Evolutionary conservation across 257 asterid genomes (phyloP).

Genomic region (Catharanthus roseus): DNA sequence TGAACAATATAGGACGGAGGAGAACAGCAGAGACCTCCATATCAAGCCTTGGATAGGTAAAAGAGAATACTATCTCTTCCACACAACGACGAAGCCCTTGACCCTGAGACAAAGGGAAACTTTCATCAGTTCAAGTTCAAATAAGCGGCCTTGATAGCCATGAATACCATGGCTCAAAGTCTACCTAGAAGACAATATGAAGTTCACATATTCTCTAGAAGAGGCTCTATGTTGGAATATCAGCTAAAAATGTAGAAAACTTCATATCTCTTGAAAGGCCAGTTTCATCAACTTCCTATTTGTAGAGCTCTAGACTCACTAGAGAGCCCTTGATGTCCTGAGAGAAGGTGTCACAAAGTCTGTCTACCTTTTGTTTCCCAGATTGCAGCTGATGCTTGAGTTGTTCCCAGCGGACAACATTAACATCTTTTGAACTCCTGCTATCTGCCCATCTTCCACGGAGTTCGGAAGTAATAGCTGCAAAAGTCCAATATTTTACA

Average conservation of each 20-base stretch:
- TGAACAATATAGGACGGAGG: background rate
- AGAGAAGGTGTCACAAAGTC: background rate
- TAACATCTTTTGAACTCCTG: slow-evolving; percentile 57
- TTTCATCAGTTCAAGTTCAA: background rate
- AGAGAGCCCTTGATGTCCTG: background rate
- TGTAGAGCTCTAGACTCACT: background rate
- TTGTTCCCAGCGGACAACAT: slow-evolving; percentile 67
- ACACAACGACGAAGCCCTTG: slow-evolving; percentile 69
- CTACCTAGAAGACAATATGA: background rate
- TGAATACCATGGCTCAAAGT: background rate
- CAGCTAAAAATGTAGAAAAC: background rate
- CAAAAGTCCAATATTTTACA: slow-evolving; percentile 18
- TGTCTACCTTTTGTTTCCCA: slow-evolving; percentile 71
- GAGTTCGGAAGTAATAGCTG: slow-evolving; percentile 81
- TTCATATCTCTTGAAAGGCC: background rate
- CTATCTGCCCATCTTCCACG: slow-evolving; percentile 70
- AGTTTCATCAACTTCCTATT: background rate
- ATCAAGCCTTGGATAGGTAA: slow-evolving; percentile 91
- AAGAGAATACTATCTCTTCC: slow-evolving; percentile 78
- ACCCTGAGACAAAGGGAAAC: slow-evolving; percentile 31
- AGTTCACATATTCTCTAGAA: background rate
- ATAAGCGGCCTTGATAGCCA: background rate
- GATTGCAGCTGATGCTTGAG: slow-evolving; percentile 59
- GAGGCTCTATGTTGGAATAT: background rate
- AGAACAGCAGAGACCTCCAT: slow-evolving; percentile 57